A percentile compares a stretch with the other conserved stretches of the same genome.
Evolutionary conservation across 345 rosid genomes (phyloP).

Genomic region (Salix dunnii): DNA sequence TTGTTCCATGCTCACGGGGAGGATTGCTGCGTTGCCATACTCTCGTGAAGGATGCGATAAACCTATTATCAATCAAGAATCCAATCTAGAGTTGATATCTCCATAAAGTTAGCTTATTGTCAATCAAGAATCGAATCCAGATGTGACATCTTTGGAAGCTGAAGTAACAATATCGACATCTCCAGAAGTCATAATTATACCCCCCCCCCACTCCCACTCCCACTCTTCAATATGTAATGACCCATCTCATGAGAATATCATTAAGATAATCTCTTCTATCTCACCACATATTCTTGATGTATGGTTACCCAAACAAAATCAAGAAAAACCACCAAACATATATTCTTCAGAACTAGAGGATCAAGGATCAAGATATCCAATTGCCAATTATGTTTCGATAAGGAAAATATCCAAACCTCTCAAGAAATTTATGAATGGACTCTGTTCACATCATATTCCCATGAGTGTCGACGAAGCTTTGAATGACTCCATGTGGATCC

Average conservation of each 20-base stretch:
- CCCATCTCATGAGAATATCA: background rate
- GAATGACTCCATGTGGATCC: background rate
- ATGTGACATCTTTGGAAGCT: background rate
- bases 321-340: background rate
- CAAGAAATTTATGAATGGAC: background rate
- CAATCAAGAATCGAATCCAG: background rate
- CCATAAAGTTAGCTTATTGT: too few species aligned
- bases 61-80: too few species aligned
- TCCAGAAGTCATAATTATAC: background rate
- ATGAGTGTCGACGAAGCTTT: background rate
- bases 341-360: background rate
- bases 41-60: too few species aligned
- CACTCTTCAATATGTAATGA: too few species aligned
- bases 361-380: background rate
- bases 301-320: background rate
- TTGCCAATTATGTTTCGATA: background rate
- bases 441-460: slow-evolving; percentile 3
- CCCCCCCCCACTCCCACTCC: background rate
- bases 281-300: background rate
- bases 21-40: too few species aligned
- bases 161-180: background rate
- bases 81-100: too few species aligned
- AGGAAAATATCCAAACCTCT: background rate
- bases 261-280: background rate
- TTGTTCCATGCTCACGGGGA: too few species aligned